phyloP scores from a whole-genome alignment of 2,329 filamentous ascomycete genomes.

The Corinectria fuckeliana region DNA sequence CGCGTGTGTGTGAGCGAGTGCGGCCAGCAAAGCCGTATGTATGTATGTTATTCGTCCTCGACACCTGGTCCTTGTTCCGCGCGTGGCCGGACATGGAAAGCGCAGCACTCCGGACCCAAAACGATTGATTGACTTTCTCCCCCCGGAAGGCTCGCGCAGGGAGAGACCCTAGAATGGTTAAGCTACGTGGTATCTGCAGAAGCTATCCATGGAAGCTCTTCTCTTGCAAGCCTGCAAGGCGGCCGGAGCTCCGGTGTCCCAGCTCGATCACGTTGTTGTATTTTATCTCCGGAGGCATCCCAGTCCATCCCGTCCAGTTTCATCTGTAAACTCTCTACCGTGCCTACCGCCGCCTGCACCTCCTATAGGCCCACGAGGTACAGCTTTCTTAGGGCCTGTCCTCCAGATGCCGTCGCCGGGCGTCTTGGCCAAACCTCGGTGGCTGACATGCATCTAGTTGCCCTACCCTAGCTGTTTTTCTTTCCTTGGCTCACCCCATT shows the following conservation, averaged over 20 bases:
- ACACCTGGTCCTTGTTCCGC: slow-evolving; percentile 32
- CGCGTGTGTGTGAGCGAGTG: slow-evolving; percentile 20
- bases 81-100: slow-evolving; percentile 30
- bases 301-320: background rate
- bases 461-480: slow-evolving; percentile 14
- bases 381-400: background rate
- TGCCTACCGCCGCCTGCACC: slow-evolving; percentile 21
- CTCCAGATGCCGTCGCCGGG: background rate
- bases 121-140: slow-evolving; percentile 14
- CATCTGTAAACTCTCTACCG: background rate
- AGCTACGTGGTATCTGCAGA: background rate
- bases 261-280: background rate
- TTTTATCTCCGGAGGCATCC: background rate
- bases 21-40: slow-evolving; percentile 29
- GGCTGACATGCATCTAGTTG: slow-evolving; percentile 2
- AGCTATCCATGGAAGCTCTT: slow-evolving; percentile 7
- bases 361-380: slow-evolving; percentile 22
- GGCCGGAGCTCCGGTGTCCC: slow-evolving; percentile 10
- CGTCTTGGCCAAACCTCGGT: slow-evolving; percentile 2
- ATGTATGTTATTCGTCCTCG: too few species aligned
- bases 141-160: slow-evolving; percentile 24
- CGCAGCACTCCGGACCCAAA: slow-evolving; percentile 12
- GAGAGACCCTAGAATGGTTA: slow-evolving; percentile 15
- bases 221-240: background rate
- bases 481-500: slow-evolving; percentile 9